A percentile compares a stretch with the other conserved stretches of the same genome.
These are phyloP conservation scores for Candida gigantensis DNA, from an alignment of 1,139 yeast species.

Conservation along the genomic window DNA sequence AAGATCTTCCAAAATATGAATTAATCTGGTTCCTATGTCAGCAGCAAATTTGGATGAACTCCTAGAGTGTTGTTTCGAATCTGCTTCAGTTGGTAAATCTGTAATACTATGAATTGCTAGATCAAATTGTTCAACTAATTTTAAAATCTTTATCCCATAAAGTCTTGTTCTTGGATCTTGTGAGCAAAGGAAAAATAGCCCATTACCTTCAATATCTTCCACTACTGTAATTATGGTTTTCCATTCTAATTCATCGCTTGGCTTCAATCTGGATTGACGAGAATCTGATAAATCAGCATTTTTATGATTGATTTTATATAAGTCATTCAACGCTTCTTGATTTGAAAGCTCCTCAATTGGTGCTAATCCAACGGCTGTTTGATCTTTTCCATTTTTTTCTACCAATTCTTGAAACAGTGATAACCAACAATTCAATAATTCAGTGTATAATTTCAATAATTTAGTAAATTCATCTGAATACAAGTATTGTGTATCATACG, in stretches of 20 bases:
- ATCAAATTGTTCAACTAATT: conserved; percentile 82
- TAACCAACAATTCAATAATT: conserved; percentile 79
- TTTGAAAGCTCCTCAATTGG: conserved; percentile 44
- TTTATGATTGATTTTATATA: conserved; percentile 45
- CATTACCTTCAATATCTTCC: conserved; percentile 96
- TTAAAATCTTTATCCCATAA: conserved; percentile 71
- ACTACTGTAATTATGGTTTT: conserved; percentile 78
- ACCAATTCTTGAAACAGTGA: conserved; percentile 48
- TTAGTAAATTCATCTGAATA: conserved; percentile 59
- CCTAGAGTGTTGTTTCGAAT: conserved; percentile 51
- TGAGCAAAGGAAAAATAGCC: conserved; percentile 85
- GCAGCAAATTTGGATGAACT: conserved; percentile 75
- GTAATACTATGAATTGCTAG: conserved; percentile 65
- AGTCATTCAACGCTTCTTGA: conserved; percentile 44
- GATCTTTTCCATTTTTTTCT: conserved; percentile 21
- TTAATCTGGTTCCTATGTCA: conserved; percentile 74
- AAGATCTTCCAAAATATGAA: conserved; percentile 70
- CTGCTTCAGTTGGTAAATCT: conserved; percentile 17
- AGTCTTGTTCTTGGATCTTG: conserved; percentile 78
- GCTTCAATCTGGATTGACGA: conserved; percentile 27
- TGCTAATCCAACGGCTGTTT: conserved; percentile 20
- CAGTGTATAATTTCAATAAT: conserved; percentile 71
- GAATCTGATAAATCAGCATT: conserved; percentile 33
- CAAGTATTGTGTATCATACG: conserved; percentile 54
- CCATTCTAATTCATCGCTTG: conserved; percentile 72